Conservation (phyloP, 129 eudicot species). For the Pittosporum tobira region DNA sequence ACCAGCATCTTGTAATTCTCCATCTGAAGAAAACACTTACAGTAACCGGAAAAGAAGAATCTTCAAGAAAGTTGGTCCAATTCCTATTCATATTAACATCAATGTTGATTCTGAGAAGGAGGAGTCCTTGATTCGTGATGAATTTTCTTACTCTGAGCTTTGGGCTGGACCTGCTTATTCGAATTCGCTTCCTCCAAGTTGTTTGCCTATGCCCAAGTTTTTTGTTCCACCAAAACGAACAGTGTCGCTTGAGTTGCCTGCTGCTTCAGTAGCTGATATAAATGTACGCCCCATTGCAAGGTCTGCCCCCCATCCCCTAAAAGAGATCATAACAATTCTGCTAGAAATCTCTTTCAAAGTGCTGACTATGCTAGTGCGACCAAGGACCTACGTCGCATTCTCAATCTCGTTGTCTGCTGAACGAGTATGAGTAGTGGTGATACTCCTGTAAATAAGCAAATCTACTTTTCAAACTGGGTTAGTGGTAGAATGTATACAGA, state of each 20-base stretch:
- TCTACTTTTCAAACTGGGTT: constrained; percentile 19
- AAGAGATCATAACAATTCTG: constrained; percentile 31
- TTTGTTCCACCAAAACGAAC: constrained; percentile 56
- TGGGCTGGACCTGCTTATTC: constrained; percentile 99
- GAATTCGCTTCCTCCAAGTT: constrained; percentile 94
- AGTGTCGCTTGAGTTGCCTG: constrained; percentile 67
- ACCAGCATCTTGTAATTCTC: constrained; percentile 14
- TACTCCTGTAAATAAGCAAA: constrained; percentile 54
- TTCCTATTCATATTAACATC: constrained; percentile 40
- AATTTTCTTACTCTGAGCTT: constrained; percentile 51
- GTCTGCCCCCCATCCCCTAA: constrained; percentile 95
- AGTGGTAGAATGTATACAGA: constrained; percentile 42
- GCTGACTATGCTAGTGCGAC: constrained; percentile 67
- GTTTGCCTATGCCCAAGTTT: constrained; percentile 89
- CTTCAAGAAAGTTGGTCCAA: constrained; percentile 24
- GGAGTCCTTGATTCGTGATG: constrained; percentile 18
- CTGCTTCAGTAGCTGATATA: constrained; percentile 33
- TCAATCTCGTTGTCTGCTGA: constrained; percentile 72
- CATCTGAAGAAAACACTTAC: constrained; percentile 20
- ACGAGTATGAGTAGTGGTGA: constrained; percentile 32
- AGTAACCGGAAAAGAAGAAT: constrained; percentile 14
- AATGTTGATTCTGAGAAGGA: constrained; percentile 17
- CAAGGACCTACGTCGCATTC: constrained; percentile 83
- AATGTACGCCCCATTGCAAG: constrained; percentile 42
- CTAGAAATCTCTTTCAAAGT: constrained; percentile 27